Evolutionary conservation across 2,329 filamentous ascomycete species (phyloP).

Genomic region (Aspergillus calidoustus): DNA sequence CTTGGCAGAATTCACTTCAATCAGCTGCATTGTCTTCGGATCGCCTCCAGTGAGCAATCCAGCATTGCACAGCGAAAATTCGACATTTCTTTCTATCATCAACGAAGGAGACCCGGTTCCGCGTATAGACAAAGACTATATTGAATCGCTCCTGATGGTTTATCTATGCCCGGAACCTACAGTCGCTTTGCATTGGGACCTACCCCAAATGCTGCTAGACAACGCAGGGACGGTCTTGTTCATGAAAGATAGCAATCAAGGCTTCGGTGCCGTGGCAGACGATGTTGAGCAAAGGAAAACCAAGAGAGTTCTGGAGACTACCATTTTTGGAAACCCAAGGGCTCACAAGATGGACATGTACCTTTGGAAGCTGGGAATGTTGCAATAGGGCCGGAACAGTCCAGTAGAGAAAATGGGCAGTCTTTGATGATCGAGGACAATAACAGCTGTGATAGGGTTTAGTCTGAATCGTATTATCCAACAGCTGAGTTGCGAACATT

Average conservation of each 20-base stretch:
- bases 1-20: slow-evolving; percentile 28
- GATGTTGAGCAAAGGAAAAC: slow-evolving; percentile 59
- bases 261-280: slow-evolving; percentile 66
- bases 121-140: slow-evolving; percentile 75
- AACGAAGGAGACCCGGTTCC: slow-evolving; percentile 86
- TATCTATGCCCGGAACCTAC: slow-evolving; percentile 65
- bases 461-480: too few species aligned
- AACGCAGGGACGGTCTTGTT: slow-evolving; percentile 25
- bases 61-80: slow-evolving; percentile 63
- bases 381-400: not conserved
- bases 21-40: slow-evolving; percentile 88
- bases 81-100: slow-evolving; percentile 76
- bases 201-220: slow-evolving; percentile 14
- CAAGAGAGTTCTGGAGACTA: slow-evolving; percentile 65
- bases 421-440: too few species aligned
- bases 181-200: slow-evolving; percentile 11
- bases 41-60: slow-evolving; percentile 75
- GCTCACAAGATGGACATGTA: slow-evolving; percentile 83
- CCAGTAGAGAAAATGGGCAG: too few species aligned
- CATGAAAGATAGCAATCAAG: slow-evolving; percentile 65
- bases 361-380: slow-evolving; percentile 8
- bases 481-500: too few species aligned
- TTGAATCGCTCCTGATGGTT: slow-evolving; percentile 72
- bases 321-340: slow-evolving; percentile 81
- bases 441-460: too few species aligned